Percentiles rank a stretch among this genome's conserved stretches.
These are phyloP conservation scores for Meira miltonrushii DNA, from an alignment of 1,284 basidiomycete genomes.

Conservation along the genomic window DNA sequence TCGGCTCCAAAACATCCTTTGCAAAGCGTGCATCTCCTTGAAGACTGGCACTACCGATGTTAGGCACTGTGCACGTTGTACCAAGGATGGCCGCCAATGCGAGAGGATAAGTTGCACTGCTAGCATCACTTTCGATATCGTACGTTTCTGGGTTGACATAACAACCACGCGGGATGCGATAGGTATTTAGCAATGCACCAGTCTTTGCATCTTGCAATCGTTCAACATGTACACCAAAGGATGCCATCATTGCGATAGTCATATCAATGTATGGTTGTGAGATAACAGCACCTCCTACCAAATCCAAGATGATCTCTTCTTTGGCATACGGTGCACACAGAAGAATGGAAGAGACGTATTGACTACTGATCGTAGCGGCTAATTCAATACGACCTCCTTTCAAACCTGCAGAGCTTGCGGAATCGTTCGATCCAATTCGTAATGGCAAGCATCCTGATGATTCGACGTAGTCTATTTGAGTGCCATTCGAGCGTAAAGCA, in stretches of 20 bases:
- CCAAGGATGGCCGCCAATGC: slow-evolving; percentile 95
- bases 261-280: slow-evolving; percentile 99
- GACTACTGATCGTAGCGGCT: slow-evolving; percentile 88
- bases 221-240: slow-evolving; percentile 79
- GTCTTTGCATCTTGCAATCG: slow-evolving; percentile 64
- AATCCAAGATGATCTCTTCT: slow-evolving; percentile 75
- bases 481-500: slow-evolving; percentile 77
- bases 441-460: slow-evolving; percentile 81
- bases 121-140: slow-evolving; percentile 91
- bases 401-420: slow-evolving; percentile 62
- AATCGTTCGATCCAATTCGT: slow-evolving; percentile 58
- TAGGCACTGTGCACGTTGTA: slow-evolving; percentile 82
- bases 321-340: slow-evolving; percentile 90
- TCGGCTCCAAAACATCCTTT: slow-evolving; percentile 81
- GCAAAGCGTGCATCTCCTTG: slow-evolving; percentile 97
- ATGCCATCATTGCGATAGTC: slow-evolving; percentile 95
- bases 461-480: slow-evolving; percentile 72
- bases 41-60: slow-evolving; percentile 82
- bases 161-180: slow-evolving; percentile 75
- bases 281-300: slow-evolving; percentile 88
- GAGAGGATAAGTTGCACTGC: slow-evolving; percentile 91
- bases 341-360: slow-evolving; percentile 96
- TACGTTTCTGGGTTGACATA: slow-evolving; percentile 75
- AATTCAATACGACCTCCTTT: slow-evolving; percentile 78
- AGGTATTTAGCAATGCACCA: slow-evolving; percentile 65